Conservation (phyloP, 2,329 filamentous ascomycete genomes). For the Tricladium varicosporioides region DNA sequence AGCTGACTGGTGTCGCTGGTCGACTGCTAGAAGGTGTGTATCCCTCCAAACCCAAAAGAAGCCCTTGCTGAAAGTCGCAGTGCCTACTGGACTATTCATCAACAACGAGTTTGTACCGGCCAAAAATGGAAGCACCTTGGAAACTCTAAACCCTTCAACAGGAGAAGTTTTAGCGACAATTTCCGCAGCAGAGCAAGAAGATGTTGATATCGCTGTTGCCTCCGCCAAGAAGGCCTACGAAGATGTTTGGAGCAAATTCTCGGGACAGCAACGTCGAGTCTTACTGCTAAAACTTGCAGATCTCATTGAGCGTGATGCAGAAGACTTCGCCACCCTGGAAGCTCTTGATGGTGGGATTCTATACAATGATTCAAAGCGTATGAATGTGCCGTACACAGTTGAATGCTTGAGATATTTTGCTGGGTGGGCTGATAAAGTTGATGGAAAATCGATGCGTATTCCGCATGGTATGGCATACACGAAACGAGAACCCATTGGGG, state of each 20-base stretch:
- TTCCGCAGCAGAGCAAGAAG: slow-evolving; percentile 83
- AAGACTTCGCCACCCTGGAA: slow-evolving; percentile 78
- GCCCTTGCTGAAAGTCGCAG: no score
- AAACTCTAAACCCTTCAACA: slow-evolving; percentile 84
- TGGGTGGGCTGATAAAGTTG: slow-evolving; percentile 71
- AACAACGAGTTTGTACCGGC: slow-evolving; percentile 87
- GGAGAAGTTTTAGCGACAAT: slow-evolving; percentile 84
- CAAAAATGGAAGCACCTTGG: slow-evolving; percentile 85
- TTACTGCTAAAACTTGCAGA: slow-evolving; percentile 76
- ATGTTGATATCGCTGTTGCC: slow-evolving; percentile 75
- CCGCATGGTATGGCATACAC: slow-evolving; percentile 67
- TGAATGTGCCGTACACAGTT: slow-evolving; percentile 66
- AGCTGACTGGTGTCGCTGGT: no score
- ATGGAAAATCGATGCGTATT: slow-evolving; percentile 67
- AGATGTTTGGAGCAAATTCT: slow-evolving; percentile 63
- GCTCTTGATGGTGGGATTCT: slow-evolving; percentile 81
- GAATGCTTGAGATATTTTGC: slow-evolving; percentile 80
- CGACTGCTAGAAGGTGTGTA: no score
- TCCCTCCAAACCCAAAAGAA: no score
- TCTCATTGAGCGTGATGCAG: slow-evolving; percentile 73
- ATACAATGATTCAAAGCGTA: slow-evolving; percentile 71
- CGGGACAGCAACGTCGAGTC: slow-evolving; percentile 68
- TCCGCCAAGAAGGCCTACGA: slow-evolving; percentile 87
- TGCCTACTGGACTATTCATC: slow-evolving; percentile 52
- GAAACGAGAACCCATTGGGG: slow-evolving; percentile 64